phyloP scores from a whole-genome alignment of 2,329 filamentous ascomycete genomes.

The Diaporthe humulicola region DNA sequence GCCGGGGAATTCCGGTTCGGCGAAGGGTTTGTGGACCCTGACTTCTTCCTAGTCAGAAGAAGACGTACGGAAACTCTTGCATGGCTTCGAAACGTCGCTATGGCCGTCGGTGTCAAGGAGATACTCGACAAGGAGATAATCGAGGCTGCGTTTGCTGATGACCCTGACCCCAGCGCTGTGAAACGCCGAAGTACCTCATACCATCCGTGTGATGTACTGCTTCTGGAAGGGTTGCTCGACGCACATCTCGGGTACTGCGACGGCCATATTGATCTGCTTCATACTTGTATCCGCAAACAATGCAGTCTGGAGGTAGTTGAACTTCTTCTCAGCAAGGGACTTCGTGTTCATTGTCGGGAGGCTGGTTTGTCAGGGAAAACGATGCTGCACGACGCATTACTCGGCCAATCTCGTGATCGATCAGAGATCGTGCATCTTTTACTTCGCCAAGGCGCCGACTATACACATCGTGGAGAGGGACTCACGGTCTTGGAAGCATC shows the following conservation, averaged over 20 bases:
- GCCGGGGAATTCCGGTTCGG: too few relatives aligned
- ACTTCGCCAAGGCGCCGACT: not conserved
- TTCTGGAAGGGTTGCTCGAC: not conserved
- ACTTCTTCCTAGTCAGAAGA: not conserved
- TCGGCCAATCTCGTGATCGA: not conserved
- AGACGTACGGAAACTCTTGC: not conserved
- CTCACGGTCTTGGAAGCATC: not conserved
- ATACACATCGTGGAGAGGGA: not conserved
- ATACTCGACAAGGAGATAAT: not conserved
- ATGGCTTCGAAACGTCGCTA: not conserved
- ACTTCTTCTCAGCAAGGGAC: not conserved
- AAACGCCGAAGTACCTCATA: not conserved
- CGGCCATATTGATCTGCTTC: not conserved
- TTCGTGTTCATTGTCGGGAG: not conserved
- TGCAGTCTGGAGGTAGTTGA: not conserved
- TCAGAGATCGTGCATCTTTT: not conserved
- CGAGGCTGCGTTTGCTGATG: not conserved
- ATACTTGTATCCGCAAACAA: not conserved
- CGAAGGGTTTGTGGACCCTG: fast-evolving
- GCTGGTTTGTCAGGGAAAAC: not conserved
- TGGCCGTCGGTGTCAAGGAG: fast-evolving
- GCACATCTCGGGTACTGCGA: not conserved
- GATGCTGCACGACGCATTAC: not conserved
- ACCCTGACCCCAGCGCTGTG: not conserved
- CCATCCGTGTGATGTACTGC: not conserved